Evolutionary conservation across 139 green algal genomes (phyloP), one percentile per base, ranked within the genome.

Genomic region (Chlamydomonas incerta): DNA sequence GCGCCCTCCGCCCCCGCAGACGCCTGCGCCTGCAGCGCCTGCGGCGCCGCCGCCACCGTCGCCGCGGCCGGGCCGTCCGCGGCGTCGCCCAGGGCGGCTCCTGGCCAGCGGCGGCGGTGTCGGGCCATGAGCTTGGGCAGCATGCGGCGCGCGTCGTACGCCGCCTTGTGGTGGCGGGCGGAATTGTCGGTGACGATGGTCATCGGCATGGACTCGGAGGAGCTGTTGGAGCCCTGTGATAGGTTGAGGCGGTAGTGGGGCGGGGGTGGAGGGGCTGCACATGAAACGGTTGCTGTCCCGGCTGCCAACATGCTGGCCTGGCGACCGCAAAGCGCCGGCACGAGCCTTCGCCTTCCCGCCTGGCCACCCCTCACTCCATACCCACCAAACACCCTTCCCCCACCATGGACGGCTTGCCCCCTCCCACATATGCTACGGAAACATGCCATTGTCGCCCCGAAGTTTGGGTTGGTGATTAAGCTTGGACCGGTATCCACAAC

Each of bases 141-240:
- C 26, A 84, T 74, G 5, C 65, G 31, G n/a, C 77, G 41, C 46
- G 65, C 77, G n/a, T 74, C 65, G 77, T 84, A 84, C 0, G 77
- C 77, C 6, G 65, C 65, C 65, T 67, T 74, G 66, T 84, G 77
- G 65, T 84, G 63, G 3, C 13, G 15, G 13, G 65, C 77, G 10
- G 65, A 75, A 65, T 83, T 73, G 37, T 83, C 76, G 26, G 65
- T 75, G 34, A 23, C 21, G 23, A 75, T 31, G 29, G 77, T 84
- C 46, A 75, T 66, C 29, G 65, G 65, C 28, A 84, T 55, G 65
- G 46, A 75, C 26, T 84, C 77, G 29, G 20, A 41, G 46, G 47
- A 67, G 65, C 9, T 41, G 26, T 24, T 18, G 65, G 77, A 84
- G 65, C 29, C 65, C 77, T 83, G 62, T 4, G 37, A n/a, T n/a